Base-by-base conservation (phyloP, 495 filamentous ascomycete genomes). In the Antarctomyces pellizariae region DNA sequence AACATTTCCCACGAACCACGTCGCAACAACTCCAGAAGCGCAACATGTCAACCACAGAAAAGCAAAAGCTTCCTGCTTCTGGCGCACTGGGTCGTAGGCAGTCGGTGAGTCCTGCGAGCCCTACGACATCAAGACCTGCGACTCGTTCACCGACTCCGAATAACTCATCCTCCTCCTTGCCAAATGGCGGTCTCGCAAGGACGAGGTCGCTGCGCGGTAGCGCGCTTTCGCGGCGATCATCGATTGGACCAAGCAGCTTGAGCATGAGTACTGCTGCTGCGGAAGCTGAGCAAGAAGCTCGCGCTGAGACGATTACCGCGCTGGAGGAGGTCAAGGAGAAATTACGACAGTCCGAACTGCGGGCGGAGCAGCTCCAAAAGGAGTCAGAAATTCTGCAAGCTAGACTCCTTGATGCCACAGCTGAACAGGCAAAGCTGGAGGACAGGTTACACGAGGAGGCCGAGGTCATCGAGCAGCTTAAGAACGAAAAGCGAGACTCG, bases 241-340 rank as follows among this genome's bases (percentile, higher is more conserved):
- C 55, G 26, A 36, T 32, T 7, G 50, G 45, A 30, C 42, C 54
- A 20, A 73, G 68, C 13, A 62, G 63, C 16, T 54, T 72, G 12
- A 63, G 62, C 52, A 61, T 60, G 41, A 64, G 56, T 22, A 62
- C 47, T 38, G 56, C 58, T 7, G 54, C 56, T 28, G 50, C 61
- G 30, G 55, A 67, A 26, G 49, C 54, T 21, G 62, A 67, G 21
- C 59, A 67, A 26, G 45, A 48, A 14, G 46, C 55, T 16, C 57
- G 67, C 20, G 61, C 58, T 10, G 64, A 93, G 48, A 73, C 70
- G 27, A 64, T 78, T 12, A 69, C 76, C 3, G 52, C 80, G 21
- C 60, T 95, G 23, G 78, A 89, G 22, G 86, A 97, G 33, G 47
- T 95, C 22, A 77, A 76, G 38, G 67, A 69, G 28, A 62, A 80